phyloP scores from a whole-genome alignment of 2,329 filamentous ascomycete genomes.

The Cordyceps tenuipes region DNA sequence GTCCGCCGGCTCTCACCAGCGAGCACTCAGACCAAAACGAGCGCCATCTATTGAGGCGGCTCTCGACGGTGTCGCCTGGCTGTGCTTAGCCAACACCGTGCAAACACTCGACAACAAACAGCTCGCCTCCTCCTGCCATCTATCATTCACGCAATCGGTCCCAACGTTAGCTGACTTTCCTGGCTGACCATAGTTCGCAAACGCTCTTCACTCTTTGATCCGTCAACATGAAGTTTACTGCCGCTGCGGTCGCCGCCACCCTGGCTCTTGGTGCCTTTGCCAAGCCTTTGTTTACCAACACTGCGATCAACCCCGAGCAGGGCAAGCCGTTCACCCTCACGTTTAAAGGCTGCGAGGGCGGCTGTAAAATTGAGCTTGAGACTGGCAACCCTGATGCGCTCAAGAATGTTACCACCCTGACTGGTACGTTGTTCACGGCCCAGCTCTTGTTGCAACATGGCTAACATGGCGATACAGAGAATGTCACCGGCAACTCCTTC shows the following conservation, averaged over 20 bases:
- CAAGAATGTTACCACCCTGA: conserved; percentile 23
- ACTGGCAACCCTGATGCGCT: conserved; percentile 22
- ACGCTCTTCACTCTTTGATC: neutral
- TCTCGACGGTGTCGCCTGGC: neutral
- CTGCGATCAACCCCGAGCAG: conserved; percentile 19
- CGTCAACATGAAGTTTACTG: conserved; percentile 30
- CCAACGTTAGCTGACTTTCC: neutral
- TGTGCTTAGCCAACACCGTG: neutral
- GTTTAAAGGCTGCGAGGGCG: conserved; percentile 23
- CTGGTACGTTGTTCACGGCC: conserved; percentile 19
- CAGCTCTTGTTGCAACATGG: neutral
- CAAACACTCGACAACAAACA: neutral
- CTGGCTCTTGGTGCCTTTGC: conserved; percentile 22
- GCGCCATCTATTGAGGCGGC: neutral
- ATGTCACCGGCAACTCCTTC: conserved; percentile 17
- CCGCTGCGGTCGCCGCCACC: conserved; percentile 17
- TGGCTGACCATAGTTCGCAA: neutral
- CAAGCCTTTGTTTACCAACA: conserved; percentile 26
- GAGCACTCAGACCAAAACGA: neutral
- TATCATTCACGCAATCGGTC: neutral
- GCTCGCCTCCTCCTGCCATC: neutral
- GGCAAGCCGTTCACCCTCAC: conserved; percentile 26
- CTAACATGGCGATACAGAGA: conserved; percentile 11
- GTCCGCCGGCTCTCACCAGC: too few relatives aligned
- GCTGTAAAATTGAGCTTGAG: conserved; percentile 29